Percentiles rank a stretch among this genome's conserved stretches.
These are phyloP conservation scores for Westerdykella sp. DNA, from an alignment of 2,329 filamentous ascomycete species.

Conservation along the genomic window DNA sequence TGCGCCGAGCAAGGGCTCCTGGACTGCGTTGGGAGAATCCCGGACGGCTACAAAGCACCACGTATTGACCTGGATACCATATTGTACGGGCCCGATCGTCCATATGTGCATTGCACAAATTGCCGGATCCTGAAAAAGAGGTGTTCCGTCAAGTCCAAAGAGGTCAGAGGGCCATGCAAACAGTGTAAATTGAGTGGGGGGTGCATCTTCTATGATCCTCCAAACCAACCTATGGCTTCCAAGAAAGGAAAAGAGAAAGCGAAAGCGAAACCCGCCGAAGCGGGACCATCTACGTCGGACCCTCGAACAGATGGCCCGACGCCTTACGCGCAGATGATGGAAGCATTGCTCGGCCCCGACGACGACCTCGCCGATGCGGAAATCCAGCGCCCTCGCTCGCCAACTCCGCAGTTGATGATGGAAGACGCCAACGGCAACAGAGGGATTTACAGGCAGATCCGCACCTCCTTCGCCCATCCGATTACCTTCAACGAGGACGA, in stretches of 20 bases:
- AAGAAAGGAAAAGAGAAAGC: conserved; percentile 2
- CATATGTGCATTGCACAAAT: conserved; percentile 18
- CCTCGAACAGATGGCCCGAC: neutral
- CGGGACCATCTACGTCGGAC: neutral
- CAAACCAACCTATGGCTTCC: conserved; percentile 2
- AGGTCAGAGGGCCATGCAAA: conserved; percentile 28
- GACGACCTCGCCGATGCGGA: neutral
- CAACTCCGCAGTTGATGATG: conserved; percentile 21
- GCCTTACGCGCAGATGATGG: neutral
- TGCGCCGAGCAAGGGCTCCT: conserved; percentile 10
- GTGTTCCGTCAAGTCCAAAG: conserved; percentile 28
- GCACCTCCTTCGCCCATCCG: conserved; percentile 39
- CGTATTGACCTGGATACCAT: conserved; percentile 18
- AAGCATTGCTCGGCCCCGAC: neutral
- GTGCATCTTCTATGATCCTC: conserved; percentile 26
- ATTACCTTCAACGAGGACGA: conserved; percentile 26
- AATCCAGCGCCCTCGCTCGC: conserved; percentile 5
- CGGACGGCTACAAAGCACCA: conserved; percentile 11
- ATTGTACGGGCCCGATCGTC: conserved; percentile 14
- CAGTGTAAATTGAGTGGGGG: conserved; percentile 19
- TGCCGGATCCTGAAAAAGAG: conserved; percentile 24
- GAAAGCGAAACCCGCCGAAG: conserved; percentile 7
- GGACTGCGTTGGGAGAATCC: conserved; percentile 12
- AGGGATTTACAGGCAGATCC: conserved; percentile 26
- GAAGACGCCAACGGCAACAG: conserved; percentile 20